These are phyloP conservation scores for Jimgerdemannia flammicorona DNA, from an alignment of 192 early-diverging fungal species.

Conservation along the genomic window DNA sequence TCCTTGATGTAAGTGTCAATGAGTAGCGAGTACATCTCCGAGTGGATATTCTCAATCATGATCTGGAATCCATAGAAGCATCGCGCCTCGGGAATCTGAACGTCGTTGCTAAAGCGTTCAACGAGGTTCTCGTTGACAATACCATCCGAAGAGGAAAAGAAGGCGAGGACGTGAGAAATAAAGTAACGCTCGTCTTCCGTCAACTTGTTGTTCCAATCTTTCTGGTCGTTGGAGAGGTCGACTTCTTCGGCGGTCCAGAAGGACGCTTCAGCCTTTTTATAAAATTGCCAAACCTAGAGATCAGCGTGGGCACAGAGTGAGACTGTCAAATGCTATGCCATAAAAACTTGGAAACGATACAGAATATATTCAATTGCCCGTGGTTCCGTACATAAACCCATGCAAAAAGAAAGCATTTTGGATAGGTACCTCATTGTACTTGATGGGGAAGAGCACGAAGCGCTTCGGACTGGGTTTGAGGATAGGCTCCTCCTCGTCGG, in stretches of 20 bases:
- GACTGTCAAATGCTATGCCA: too few species aligned
- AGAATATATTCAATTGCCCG: conserved; percentile 75
- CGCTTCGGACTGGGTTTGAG: not conserved
- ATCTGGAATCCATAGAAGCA: conserved; percentile 98
- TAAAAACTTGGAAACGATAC: conserved; percentile 79
- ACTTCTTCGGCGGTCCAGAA: conserved; percentile 46
- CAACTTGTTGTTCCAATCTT: conserved; percentile 86
- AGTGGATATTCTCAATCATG: conserved; percentile 19
- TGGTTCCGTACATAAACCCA: too few species aligned
- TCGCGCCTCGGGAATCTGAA: conserved; percentile 91
- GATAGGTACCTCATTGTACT: too few species aligned
- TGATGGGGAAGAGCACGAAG: too few species aligned
- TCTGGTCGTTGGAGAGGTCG: conserved; percentile 61
- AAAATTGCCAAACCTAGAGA: conserved; percentile 93
- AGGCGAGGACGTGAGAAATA: conserved; percentile 88
- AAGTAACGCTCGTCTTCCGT: conserved; percentile 87
- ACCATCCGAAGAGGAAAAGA: conserved; percentile 94
- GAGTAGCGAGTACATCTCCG: conserved; percentile 41
- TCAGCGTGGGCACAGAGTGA: conserved; percentile 44
- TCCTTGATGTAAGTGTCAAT: conserved; percentile 97
- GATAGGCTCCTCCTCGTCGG: not conserved
- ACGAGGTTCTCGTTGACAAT: conserved; percentile 97
- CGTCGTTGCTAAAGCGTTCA: conserved; percentile 84
- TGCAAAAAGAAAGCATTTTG: too few species aligned
- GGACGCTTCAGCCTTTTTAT: conserved; percentile 96